Base-by-base conservation (phyloP, 1,284 basidiomycete genomes). In the Melanopsichium pennsylvanicum region DNA sequence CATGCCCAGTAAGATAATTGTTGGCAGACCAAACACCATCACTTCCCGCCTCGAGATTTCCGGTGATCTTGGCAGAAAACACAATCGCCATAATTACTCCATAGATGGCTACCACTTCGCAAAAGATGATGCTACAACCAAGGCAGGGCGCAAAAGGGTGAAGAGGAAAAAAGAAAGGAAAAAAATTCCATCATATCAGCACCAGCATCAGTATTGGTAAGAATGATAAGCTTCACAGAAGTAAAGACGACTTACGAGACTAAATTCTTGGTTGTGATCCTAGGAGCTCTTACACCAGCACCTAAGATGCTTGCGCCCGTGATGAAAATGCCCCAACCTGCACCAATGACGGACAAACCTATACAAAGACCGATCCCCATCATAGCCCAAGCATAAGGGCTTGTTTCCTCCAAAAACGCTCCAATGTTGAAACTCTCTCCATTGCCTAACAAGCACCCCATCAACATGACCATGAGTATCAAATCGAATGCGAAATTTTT, bases 261-360 rank as follows among this genome's bases (percentile, higher is more conserved):
- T 81, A 98, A 83, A 82, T 98, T 98, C 86, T 98, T 98, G 31
- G 95, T 97, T 45, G 90, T 88, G 71, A 98, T 98, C 64, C 96
- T 86, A 10, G 96, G 95, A 40, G 93, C 87, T 34, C 94, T 86
- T 12, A 98, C 93, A 81, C 95, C 94, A 77, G 93, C 95, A 59
- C 95, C 95, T 19, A 98, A 86, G 72, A 98, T 95, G 23, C 92
- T 94, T 18, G 94, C 84, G 50, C 95, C 95, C 2, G 95, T 97
- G 62, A 97, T 86, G 84, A 96, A 94, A 83, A 98, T 98, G 50
- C 95, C 95, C 95, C 95, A 97, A 83, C 91, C 95, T 39, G 95
- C 95, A 57, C 95, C 96, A 5, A 93, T 83, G 6, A 97, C 94
- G 74, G 91, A 93, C 39, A 98, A 81, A 3, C 96, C 95, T 61